phyloP scores from a whole-genome alignment of 345 rosid species.

The Jatropha curcas region DNA sequence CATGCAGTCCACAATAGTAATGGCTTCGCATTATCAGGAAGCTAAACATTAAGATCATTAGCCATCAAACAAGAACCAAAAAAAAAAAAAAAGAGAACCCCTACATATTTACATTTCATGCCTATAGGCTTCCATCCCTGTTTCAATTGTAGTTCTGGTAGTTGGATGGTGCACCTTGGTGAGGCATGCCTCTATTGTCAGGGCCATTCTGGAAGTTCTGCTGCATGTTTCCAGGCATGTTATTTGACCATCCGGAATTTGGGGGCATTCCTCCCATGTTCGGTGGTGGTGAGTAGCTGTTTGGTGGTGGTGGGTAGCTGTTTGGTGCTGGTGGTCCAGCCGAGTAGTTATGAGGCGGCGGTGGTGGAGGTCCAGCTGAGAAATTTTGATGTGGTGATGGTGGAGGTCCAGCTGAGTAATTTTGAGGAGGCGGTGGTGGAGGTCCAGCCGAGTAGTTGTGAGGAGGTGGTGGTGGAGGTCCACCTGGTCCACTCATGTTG shows the following conservation, averaged over 20 bases:
- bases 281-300: conserved; percentile 24
- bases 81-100: not conserved
- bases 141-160: conserved; percentile 33
- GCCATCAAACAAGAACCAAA: not conserved
- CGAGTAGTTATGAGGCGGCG: too few species aligned
- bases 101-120: conserved; percentile 31
- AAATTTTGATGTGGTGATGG: too few species aligned
- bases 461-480: too few species aligned
- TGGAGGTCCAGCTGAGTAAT: too few species aligned
- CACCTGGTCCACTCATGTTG: conserved; percentile 20
- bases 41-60: not conserved
- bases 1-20: not conserved
- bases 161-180: conserved; percentile 28
- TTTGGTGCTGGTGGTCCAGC: conserved; percentile 10
- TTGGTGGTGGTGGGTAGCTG: conserved; percentile 11
- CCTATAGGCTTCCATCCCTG: conserved; percentile 18
- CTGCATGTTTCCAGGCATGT: conserved; percentile 15
- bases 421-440: too few species aligned
- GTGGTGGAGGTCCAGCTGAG: too few species aligned
- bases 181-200: conserved; percentile 11
- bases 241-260: conserved; percentile 19
- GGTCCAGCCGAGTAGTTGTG: too few species aligned
- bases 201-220: conserved; percentile 20
- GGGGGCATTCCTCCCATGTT: conserved; percentile 25
- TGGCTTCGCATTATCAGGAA: too few species aligned